Base-by-base conservation (phyloP, 129 eudicot species). In the Pulicaria dysenterica region DNA sequence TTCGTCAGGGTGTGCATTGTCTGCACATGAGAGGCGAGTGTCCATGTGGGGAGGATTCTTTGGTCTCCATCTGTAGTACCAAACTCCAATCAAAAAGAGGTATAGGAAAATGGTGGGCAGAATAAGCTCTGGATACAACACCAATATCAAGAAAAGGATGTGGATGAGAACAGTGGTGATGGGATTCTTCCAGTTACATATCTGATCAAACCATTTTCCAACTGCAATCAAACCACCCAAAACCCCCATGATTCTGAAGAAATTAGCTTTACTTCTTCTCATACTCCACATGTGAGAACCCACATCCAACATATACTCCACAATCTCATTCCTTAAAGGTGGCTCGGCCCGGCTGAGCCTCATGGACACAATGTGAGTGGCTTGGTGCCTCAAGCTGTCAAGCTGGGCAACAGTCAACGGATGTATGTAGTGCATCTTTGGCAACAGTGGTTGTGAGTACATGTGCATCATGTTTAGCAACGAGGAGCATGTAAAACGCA, bases 251-350 rank as follows among this genome's bases (percentile, higher is more conserved):
- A 86, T 83, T 61, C 91, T 77, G 47, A 86, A 83, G 42, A 86
- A 86, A 46, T 86, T 86, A 13, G 91, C 91, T 74, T 86, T 86
- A 75, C 91, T 86, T 80, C 91, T 80, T 73, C 91, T 83, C 91
- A 86, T 86, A 54, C 91, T 86, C 91, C 91, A 86, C 91, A 86
- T 86, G 75, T 86, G 91, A 12, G 91, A 86, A 62, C 83, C 82
- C 61, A 86, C 87, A 49, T 86, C 91, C 46, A 86, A 72, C 91
- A 86, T 86, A 47, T 83, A 86, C 50, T 86, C 91, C 38, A 86
- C 91, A 41, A 86, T 69, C 73, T 86, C 91, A 74, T 83, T 86
- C 46, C 91, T 67, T 43, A 86, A 53, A 4, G 91, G 91, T 7
- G 91, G 91, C 50, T 86, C 91, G 3, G 91, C 85, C 8, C 91